Evolutionary conservation across 768 basidiomycete species (phyloP).

Genomic region (Tricholoma sp.): DNA sequence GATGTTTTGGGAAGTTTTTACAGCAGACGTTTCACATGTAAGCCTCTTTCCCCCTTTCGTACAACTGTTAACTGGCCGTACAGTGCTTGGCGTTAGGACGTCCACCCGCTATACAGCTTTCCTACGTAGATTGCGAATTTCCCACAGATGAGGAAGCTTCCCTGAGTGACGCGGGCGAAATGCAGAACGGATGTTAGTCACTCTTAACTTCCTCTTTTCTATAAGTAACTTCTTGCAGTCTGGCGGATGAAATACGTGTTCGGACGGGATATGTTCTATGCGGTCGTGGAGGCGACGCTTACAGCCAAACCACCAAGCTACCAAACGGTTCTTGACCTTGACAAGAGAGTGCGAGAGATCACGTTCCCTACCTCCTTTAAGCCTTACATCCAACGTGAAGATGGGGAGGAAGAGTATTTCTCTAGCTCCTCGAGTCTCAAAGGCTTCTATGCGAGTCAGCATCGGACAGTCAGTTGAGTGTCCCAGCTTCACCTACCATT

Average conservation of each 20-base stretch:
- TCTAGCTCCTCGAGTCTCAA: slow-evolving; percentile 46
- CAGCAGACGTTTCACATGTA: slow-evolving; percentile 32
- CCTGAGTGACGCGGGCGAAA: slow-evolving; percentile 36
- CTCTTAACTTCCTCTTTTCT: not conserved
- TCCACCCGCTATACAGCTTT: slow-evolving; percentile 53
- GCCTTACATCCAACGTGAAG: slow-evolving; percentile 38
- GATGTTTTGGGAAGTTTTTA: slow-evolving; percentile 36
- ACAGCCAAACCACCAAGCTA: slow-evolving; percentile 43
- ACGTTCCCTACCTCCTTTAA: slow-evolving; percentile 42
- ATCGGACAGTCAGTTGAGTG: slow-evolving; percentile 53
- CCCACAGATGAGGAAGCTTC: slow-evolving; percentile 51
- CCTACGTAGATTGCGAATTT: slow-evolving; percentile 60
- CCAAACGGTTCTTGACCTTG: slow-evolving; percentile 43
- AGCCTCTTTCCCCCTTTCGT: slow-evolving; percentile 10
- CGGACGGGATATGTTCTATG: slow-evolving; percentile 42
- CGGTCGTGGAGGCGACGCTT: slow-evolving; percentile 44
- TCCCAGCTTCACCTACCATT: not conserved
- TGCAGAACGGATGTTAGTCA: slow-evolving; percentile 45
- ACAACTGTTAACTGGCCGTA: not conserved
- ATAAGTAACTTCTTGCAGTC: slow-evolving; percentile 26
- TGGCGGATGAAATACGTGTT: slow-evolving; percentile 57
- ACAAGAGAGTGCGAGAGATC: slow-evolving; percentile 44
- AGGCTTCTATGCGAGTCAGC: slow-evolving; percentile 52
- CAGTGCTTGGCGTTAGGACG: slow-evolving; percentile 56
- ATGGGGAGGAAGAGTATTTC: slow-evolving; percentile 42